phyloP scores from a whole-genome alignment of 345 rosid genomes.

The Murraya koenigii region DNA sequence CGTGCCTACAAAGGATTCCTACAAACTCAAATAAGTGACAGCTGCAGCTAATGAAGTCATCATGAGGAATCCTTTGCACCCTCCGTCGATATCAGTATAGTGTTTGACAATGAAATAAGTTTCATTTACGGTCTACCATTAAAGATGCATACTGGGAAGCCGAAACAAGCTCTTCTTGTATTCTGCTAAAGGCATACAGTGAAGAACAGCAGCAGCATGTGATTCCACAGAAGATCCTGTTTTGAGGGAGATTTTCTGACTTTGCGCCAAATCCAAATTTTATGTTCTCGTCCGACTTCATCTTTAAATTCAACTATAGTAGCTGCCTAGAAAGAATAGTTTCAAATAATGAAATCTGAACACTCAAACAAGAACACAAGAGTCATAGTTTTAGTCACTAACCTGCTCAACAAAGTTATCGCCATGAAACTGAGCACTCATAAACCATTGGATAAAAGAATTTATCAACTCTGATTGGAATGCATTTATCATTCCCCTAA shows the following conservation, averaged over 20 bases:
- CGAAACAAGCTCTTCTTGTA: conserved; percentile 62
- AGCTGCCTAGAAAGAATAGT: conserved; percentile 34
- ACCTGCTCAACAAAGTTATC: conserved; percentile 52
- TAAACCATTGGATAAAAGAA: conserved; percentile 44
- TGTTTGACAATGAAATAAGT: conserved; percentile 52
- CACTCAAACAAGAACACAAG: conserved; percentile 6
- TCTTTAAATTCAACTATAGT: conserved; percentile 39
- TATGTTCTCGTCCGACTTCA: conserved; percentile 39
- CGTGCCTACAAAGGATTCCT: conserved; percentile 61
- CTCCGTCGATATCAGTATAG: conserved; percentile 46
- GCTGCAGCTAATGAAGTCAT: conserved; percentile 58
- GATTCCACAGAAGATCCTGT: conserved; percentile 64
- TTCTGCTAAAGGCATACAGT: conserved; percentile 51
- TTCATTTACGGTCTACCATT: conserved; percentile 31
- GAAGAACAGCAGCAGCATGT: conserved; percentile 57
- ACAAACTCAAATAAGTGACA: conserved; percentile 54
- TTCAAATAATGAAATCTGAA: not conserved
- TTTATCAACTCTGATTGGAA: conserved; percentile 40
- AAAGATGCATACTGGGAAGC: conserved; percentile 63
- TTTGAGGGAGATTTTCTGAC: conserved; percentile 44
- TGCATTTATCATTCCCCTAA: conserved; percentile 43
- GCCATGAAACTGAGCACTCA: conserved; percentile 40
- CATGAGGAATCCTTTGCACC: conserved; percentile 49
- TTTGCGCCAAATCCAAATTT: conserved; percentile 36
- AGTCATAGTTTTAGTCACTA: not conserved